Conservation (phyloP, 352 stramenopile species). For the Globisporangium irregulare region DNA sequence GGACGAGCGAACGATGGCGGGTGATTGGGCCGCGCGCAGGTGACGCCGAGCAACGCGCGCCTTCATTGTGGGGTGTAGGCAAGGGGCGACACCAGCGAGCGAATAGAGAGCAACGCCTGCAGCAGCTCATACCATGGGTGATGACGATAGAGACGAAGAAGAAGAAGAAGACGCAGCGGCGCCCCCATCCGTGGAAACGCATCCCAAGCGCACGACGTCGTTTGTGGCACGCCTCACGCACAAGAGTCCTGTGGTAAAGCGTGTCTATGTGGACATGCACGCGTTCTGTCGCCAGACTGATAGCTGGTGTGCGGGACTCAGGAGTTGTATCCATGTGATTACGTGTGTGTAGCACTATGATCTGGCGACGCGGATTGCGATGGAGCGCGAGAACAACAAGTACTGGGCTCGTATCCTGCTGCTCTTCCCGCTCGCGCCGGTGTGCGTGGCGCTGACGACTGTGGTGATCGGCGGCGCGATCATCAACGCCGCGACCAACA, state of each 20-base stretch:
- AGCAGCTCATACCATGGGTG: slow-evolving; percentile 1
- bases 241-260: slow-evolving; percentile 30
- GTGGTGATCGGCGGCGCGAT: slow-evolving; percentile 63
- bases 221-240: slow-evolving; percentile 45
- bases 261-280: neutral
- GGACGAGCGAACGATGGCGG: neutral
- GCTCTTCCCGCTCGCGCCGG: slow-evolving; percentile 59
- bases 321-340: no score
- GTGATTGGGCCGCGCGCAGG: slow-evolving; percentile 5
- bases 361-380: slow-evolving; percentile 44
- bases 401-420: slow-evolving; percentile 68
- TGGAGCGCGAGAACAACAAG: slow-evolving; percentile 63
- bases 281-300: neutral
- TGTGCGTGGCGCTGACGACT: slow-evolving; percentile 55
- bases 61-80: neutral
- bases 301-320: neutral
- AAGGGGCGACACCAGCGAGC: neutral
- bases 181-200: slow-evolving; percentile 26
- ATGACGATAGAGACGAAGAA: slow-evolving; percentile 18
- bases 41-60: neutral
- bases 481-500: slow-evolving; percentile 62
- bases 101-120: no score
- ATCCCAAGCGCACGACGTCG: slow-evolving; percentile 65
- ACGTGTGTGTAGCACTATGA: slow-evolving; percentile 34
- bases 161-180: slow-evolving; percentile 14